Evolutionary conservation across 345 rosid genomes (phyloP), one percentile per base, ranked within the genome.

Genomic region (Gossypium longicalyx): DNA sequence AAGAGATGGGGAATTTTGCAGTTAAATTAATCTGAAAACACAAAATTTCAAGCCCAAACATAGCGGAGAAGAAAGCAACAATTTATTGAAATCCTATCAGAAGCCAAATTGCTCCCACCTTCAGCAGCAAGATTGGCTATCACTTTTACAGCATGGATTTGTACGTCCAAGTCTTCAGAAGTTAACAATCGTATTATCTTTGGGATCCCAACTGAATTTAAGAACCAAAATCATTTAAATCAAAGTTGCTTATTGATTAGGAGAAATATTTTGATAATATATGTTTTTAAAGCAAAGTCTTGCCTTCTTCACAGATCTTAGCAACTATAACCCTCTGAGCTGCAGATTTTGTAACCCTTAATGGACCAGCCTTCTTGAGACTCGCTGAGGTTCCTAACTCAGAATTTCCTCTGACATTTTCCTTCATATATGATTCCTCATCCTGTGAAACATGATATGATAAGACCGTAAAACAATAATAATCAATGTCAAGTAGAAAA

Each of bases 71-170:
- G 4, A 20, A 15, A 2, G 19, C 20, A 44, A 19, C 64, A 43
- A 16, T 72, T 8, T 58, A 19, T 72, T 52, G n/a, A 51, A 20
- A 38, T 29, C 9, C 68, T 19, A 64, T 13, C 60, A 8, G 58
- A 12, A 34, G 69, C 73, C 10, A 63, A 45, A 74, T 76, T 34
- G 69, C 72, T 53, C 70, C 23, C 77, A 92, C 98, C 98, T 92
- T 94, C 98, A 51, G 97, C 97, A 29, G 98, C 98, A 74, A 94
- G 92, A 84, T 94, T 94, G 57, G 98, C 98, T 74, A 94, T 89
- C 73, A 92, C 94, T 84, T 94, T 94, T 63, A 92, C 93, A 9
- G 93, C 97, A 82, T 92, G 97, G 74, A 86, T 88, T 85, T 92
- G 98, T 77, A 94, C 92, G 60, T 92, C 97, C 19, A 77, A 56